These are phyloP conservation scores for Talaromyces sp. DNA, from an alignment of 2,329 filamentous ascomycete species.

Conservation along the genomic window DNA sequence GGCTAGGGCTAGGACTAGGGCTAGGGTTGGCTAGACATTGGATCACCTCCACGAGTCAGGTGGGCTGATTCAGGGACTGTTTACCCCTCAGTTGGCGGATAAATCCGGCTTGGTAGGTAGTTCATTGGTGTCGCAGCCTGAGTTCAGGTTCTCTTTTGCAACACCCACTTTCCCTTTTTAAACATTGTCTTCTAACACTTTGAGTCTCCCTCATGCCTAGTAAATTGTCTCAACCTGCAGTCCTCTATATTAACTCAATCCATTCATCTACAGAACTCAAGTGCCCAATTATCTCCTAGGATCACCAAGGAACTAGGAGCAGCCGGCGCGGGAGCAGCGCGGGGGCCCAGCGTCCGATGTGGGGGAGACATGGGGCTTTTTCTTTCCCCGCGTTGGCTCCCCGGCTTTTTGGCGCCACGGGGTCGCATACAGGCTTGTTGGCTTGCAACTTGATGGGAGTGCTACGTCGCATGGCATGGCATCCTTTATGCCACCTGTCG, in stretches of 20 bases:
- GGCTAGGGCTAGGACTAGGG: background rate
- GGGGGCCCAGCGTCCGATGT: background rate
- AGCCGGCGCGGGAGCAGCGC: background rate
- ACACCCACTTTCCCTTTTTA: background rate
- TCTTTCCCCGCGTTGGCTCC: background rate
- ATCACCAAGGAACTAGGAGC: background rate
- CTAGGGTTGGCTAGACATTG: background rate
- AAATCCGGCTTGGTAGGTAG: background rate
- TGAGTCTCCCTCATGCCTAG: background rate
- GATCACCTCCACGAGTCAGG: background rate
- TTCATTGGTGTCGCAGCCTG: background rate
- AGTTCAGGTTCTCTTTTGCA: background rate
- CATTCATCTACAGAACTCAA: no score
- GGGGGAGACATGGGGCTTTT: background rate
- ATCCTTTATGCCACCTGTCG: background rate
- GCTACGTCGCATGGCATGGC: background rate
- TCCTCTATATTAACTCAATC: no score
- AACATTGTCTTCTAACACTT: background rate
- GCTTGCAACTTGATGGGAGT: background rate
- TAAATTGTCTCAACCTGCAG: background rate
- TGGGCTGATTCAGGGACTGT: background rate
- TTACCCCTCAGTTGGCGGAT: background rate
- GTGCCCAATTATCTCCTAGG: no score
- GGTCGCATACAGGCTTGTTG: background rate
- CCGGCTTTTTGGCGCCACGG: background rate